phyloP scores from a whole-genome alignment of 768 basidiomycete species.

The Amanita fuliginea region DNA sequence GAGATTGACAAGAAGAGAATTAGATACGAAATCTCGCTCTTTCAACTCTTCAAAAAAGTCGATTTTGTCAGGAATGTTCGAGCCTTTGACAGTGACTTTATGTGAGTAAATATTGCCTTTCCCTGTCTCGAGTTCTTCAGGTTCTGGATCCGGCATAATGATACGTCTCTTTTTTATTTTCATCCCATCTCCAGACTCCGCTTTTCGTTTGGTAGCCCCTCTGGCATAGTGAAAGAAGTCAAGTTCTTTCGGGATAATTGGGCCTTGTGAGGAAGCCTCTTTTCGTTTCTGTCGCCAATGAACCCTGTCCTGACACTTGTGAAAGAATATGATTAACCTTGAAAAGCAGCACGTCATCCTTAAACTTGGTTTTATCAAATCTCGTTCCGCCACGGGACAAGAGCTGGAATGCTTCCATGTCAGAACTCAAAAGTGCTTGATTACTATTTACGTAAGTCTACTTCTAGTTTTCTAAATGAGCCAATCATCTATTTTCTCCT shows the following conservation, averaged over 20 bases:
- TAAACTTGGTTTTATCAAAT: constrained; percentile 72
- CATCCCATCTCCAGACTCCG: constrained; percentile 20
- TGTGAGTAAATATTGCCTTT: constrained; percentile 23
- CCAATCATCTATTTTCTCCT: too few relatives aligned
- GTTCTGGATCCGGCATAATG: constrained; percentile 11
- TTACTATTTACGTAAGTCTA: not conserved
- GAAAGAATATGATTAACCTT: constrained; percentile 30
- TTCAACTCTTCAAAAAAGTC: constrained; percentile 49
- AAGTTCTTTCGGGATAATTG: constrained; percentile 61
- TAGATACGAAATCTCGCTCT: constrained; percentile 45
- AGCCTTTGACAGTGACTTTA: constrained; percentile 67
- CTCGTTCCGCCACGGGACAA: constrained; percentile 77
- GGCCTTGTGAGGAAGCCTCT: constrained; percentile 14
- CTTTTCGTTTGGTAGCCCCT: constrained; percentile 38
- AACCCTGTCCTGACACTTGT: not conserved
- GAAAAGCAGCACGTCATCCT: constrained; percentile 62
- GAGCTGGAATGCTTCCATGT: constrained; percentile 82
- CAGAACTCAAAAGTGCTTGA: too few relatives aligned
- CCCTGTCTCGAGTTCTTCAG: not conserved
- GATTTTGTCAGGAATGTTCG: constrained; percentile 48
- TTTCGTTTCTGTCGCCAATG: constrained; percentile 11
- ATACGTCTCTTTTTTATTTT: constrained; percentile 24
- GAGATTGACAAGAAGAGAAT: constrained; percentile 57
- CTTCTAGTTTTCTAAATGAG: too few relatives aligned
- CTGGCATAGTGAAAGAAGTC: constrained; percentile 90